Conservation (phyloP, 371 early-diverging fungal species). For the Apophysomyces trapeziformis region DNA sequence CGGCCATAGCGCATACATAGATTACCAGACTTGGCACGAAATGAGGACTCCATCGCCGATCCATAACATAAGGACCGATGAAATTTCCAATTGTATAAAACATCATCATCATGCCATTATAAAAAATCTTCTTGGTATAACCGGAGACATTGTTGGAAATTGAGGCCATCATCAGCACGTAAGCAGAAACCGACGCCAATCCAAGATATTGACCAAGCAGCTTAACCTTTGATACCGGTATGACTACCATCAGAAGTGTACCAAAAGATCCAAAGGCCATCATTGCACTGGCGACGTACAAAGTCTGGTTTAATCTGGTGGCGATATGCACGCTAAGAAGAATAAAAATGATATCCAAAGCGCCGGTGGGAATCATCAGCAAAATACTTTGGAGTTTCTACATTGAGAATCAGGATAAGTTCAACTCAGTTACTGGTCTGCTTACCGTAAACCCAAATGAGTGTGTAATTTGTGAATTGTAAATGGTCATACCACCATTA, state of each 20-base stretch:
- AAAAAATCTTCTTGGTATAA: conserved; percentile 35
- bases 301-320: conserved; percentile 24
- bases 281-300: conserved; percentile 30
- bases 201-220: conserved; percentile 36
- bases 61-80: conserved; percentile 27
- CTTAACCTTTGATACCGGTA: conserved; percentile 32
- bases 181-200: conserved; percentile 34
- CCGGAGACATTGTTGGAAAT: conserved; percentile 30
- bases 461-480: conserved; percentile 34
- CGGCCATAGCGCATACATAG: conserved; percentile 15
- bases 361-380: conserved; percentile 37
- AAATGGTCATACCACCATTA: conserved; percentile 49
- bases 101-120: conserved; percentile 35
- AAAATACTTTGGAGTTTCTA: conserved; percentile 39
- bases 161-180: conserved; percentile 33
- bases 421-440: not conserved
- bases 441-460: conserved; percentile 46
- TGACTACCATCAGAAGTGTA: conserved; percentile 32
- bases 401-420: not conserved
- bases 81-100: conserved; percentile 34
- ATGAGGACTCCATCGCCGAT: conserved; percentile 22
- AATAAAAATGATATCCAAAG: conserved; percentile 35
- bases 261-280: conserved; percentile 41
- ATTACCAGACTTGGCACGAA: conserved; percentile 41
- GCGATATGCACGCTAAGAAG: conserved; percentile 22